These are phyloP conservation scores for Neocallimastix lanati DNA, from an alignment of 192 early-diverging fungal genomes.

Conservation along the genomic window DNA sequence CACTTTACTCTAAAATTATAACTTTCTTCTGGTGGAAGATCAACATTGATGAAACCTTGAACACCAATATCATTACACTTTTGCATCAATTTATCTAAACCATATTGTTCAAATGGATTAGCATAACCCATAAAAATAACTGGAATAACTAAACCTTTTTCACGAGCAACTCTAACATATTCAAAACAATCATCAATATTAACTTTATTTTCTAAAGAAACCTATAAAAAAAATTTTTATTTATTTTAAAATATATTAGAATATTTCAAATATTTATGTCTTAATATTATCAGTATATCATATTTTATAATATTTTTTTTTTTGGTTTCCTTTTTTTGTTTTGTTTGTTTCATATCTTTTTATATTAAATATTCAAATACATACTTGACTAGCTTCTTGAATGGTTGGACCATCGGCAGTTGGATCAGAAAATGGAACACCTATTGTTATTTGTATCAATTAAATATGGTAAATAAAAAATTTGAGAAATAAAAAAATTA, in stretches of 20 bases:
- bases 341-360: too few relatives aligned
- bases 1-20: conserved; percentile 65
- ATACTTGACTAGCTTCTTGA: conserved; percentile 70
- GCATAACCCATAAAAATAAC: conserved; percentile 98
- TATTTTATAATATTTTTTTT: too few relatives aligned
- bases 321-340: too few relatives aligned
- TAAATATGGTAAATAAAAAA: not conserved
- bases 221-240: conserved; percentile 12
- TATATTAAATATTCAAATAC: not conserved
- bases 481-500: not conserved
- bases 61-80: conserved; percentile 72
- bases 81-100: conserved; percentile 66
- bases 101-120: conserved; percentile 91
- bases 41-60: conserved; percentile 92
- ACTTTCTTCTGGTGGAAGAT: conserved; percentile 93
- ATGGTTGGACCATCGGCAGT: conserved; percentile 94
- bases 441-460: conserved; percentile 8
- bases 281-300: not conserved
- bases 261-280: not conserved
- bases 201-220: conserved; percentile 56
- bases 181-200: conserved; percentile 67
- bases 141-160: conserved; percentile 66
- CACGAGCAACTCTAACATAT: conserved; percentile 60
- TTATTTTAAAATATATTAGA: not conserved
- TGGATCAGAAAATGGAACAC: conserved; percentile 93